Base-by-base conservation (phyloP, 1,139 yeast genomes). In the Yamadazyma jaroonii region DNA sequence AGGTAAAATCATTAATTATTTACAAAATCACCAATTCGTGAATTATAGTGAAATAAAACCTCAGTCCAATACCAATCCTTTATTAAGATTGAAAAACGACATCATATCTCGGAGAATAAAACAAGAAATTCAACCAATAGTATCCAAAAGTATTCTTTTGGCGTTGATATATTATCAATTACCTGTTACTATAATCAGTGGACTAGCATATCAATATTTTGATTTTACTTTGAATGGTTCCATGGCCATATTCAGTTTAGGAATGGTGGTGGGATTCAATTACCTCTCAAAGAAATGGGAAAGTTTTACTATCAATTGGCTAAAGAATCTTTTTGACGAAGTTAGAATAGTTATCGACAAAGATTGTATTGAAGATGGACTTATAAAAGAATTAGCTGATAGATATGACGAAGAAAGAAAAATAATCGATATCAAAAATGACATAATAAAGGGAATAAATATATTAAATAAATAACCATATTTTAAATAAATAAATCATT, bases 191-290 rank as follows among this genome's bases (percentile, higher is more conserved):
- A 44, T 62, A 1, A 40, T 71, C 8, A 53, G 74, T 3, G 48
- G 56, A 10, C 41, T 57, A 6, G 56, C 71, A 0, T 67, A 61
- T 47, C 58, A 61, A 34, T 58, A 56, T 41, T 67, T 70, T 45
- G 73, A 59, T 3, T 58, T 68, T 39, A 52, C 61, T 2, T 43
- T 55, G 2, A 63, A 71, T 37, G 54, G 64, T 10, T 61, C 67
- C 0, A 38, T 59, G 20, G 72, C 75, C 0, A 50, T 71, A 11
- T 59, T 56, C 4, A 49, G 57, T 5, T 51, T 71, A n/a, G 77
- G 77, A 2, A 59, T 69, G 62, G 66, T 64, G 5, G 49, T 66
- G 37, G 77, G 77, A 6, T 67, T 70, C 48, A 69, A 69, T 39
- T 59, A 67, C 36, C 72, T 70, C 2, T 62, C 74, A 6, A 65